Evolutionary conservation across 2,329 filamentous ascomycete species (phyloP).

Genomic region (Xylaria sp.): DNA sequence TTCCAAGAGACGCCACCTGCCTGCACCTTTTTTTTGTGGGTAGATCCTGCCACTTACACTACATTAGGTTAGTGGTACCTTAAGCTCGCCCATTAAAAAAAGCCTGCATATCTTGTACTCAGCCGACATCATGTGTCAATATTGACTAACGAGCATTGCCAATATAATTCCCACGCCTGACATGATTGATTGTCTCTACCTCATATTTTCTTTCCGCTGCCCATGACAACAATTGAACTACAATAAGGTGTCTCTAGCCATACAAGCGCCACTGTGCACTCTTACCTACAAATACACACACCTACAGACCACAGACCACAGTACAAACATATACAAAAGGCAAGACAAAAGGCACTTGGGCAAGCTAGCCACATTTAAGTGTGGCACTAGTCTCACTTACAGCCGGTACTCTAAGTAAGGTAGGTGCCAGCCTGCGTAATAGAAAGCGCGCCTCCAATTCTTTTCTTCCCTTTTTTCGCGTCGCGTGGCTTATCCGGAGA

Average conservation of each 20-base stretch:
- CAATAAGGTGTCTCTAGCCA: neutral
- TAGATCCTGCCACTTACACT: neutral
- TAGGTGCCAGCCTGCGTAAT: no score
- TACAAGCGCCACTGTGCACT: neutral
- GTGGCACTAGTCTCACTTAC: neutral
- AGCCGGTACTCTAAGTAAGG: slow-evolving; percentile 16
- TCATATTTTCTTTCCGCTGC: no score
- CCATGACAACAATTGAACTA: neutral
- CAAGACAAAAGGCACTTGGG: neutral
- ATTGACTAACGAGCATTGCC: neutral
- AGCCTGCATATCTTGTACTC: neutral
- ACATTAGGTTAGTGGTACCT: neutral
- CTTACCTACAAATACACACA: no score
- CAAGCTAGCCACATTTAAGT: slow-evolving; percentile 5
- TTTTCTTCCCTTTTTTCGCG: slow-evolving; percentile 33
- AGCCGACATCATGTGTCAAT: slow-evolving; percentile 2
- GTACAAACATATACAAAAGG: neutral
- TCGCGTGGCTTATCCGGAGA: slow-evolving; percentile 36
- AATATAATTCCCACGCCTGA: neutral
- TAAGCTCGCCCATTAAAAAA: neutral
- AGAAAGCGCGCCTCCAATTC: slow-evolving; percentile 34
- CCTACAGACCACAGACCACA: no score
- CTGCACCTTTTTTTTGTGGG: neutral
- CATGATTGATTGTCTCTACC: no score
- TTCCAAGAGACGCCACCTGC: no score